Percentiles rank a stretch among this genome's conserved stretches.
These are phyloP conservation scores for Malus asiatica DNA, from an alignment of 306 rosid genomes.

Conservation along the genomic window DNA sequence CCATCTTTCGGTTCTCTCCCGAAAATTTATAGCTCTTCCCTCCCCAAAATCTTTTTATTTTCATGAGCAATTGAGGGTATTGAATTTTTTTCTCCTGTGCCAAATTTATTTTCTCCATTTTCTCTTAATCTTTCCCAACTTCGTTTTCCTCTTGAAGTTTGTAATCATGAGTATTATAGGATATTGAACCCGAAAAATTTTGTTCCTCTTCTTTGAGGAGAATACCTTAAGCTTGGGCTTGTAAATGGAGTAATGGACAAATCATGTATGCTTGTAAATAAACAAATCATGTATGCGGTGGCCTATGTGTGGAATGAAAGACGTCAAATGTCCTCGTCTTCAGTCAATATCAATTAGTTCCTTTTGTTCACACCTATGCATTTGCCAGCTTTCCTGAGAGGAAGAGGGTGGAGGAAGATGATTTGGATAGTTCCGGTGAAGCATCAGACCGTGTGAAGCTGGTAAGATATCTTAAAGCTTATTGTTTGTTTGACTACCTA, in stretches of 20 bases:
- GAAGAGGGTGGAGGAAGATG: slow-evolving; percentile 42
- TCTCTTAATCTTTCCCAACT: background rate
- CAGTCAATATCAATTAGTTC: slow-evolving; percentile 8
- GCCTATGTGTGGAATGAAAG: background rate
- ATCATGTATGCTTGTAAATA: slow-evolving; percentile 6
- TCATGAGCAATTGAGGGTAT: background rate
- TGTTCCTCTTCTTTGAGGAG: background rate
- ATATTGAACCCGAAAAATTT: background rate
- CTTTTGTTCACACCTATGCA: slow-evolving; percentile 20
- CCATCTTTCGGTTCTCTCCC: background rate
- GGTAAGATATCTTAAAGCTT: slow-evolving; percentile 36
- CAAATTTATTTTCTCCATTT: background rate
- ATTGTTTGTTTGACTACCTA: background rate
- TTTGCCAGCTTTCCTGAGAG: slow-evolving; percentile 68
- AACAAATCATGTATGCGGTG: slow-evolving; percentile 5
- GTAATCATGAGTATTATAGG: background rate
- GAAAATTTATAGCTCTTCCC: background rate
- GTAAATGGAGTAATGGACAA: background rate
- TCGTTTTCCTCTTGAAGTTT: background rate
- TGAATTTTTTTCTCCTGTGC: background rate
- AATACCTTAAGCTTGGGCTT: background rate
- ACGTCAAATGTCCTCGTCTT: slow-evolving; percentile 6
- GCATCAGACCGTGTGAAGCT: slow-evolving; percentile 45
- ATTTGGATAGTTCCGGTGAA: slow-evolving; percentile 34
- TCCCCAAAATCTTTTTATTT: background rate